Percentiles rank a stretch among this genome's conserved stretches.
Evolutionary conservation across 2,329 filamentous ascomycete species (phyloP).

Genomic region (Alternaria brassicicola): DNA sequence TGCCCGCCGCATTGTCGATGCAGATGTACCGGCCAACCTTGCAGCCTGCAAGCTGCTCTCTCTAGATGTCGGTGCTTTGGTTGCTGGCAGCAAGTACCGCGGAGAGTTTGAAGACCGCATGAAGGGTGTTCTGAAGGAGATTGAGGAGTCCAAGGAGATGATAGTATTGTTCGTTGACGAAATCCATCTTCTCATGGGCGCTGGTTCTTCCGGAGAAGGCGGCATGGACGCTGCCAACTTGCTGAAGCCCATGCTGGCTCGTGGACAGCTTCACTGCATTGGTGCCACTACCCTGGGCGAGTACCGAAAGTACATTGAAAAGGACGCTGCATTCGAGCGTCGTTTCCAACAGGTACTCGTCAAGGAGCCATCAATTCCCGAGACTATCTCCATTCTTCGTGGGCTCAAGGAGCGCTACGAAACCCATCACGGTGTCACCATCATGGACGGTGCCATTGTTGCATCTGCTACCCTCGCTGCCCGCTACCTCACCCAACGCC

Average conservation of each 20-base stretch:
- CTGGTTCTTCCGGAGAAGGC: constrained; percentile 90
- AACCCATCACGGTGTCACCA: constrained; percentile 96
- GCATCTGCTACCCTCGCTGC: constrained; percentile 89
- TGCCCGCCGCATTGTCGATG: constrained; percentile 93
- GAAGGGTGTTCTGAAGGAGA: constrained; percentile 98
- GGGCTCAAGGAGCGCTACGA: constrained; percentile 98
- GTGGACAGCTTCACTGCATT: constrained; percentile 96
- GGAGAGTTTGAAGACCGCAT: constrained; percentile 99
- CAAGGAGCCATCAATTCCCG: constrained; percentile 85
- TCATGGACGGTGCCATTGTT: constrained; percentile 91
- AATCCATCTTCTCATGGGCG: constrained; percentile 98
- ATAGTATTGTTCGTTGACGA: constrained; percentile 99
- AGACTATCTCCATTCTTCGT: constrained; percentile 97
- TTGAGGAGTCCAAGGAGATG: constrained; percentile 91
- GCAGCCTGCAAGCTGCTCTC: constrained; percentile 93
- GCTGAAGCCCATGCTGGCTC: constrained; percentile 96
- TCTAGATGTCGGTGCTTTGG: constrained; percentile 90
- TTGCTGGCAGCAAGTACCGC: constrained; percentile 97
- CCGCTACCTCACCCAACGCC: constrained; percentile 87
- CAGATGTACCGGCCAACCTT: constrained; percentile 93
- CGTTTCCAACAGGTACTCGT: constrained; percentile 98
- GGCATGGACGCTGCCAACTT: constrained; percentile 99
- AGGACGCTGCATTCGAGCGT: constrained; percentile 96
- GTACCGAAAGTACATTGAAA: constrained; percentile 99
- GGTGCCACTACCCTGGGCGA: constrained; percentile 94